Base-by-base conservation (phyloP, 164 flowering plant species). In the Vitis rotundifolia region DNA sequence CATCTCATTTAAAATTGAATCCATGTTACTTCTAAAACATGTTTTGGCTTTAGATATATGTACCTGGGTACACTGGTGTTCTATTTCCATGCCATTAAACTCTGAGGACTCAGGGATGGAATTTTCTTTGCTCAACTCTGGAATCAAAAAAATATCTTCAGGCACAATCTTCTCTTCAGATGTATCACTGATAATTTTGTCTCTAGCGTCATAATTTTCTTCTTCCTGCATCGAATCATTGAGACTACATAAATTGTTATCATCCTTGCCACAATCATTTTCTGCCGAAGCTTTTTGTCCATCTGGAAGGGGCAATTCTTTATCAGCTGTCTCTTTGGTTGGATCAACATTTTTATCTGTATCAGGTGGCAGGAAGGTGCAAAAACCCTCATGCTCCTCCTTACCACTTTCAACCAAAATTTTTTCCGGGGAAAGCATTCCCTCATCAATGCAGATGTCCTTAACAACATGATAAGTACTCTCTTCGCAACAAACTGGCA, bases 391-490 rank as follows among this genome's bases (percentile, higher is more conserved):
- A 10, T 67, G n/a, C 69, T 70, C 76, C 67, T 70, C 68, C 31
- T 53, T 52, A 63, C 59, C 66, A 52, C 72, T 71, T 62, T 77
- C 84, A 71, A 76, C 62, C 73, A 79, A 71, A 66, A 61, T 69
- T 76, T 79, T 84, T 63, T 79, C 82, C 19, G 65, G 64, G 5
- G 81, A 76, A 65, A 80, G 84, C 53, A 81, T 77, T 49, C 90
- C 91, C 14, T 88, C 88, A 70, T 90, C 92, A 16, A 85, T 60
- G 63, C 91, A 81, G 9, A 88, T 85, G 69, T 90, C 94, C 79
- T 86, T 90, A 44, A 86, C 76, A 53, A 71, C 76, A 71, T 75
- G 72, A 77, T 54, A 75, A 69, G 61, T 59, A 53, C 61, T 79
- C 70, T 78, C 91, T 71, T 85, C 80, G 74, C 73, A 84, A 70